Evolutionary conservation across 768 basidiomycete species (phyloP), one percentile per base, ranked within the genome.

Genomic region (Pholiota molesta): DNA sequence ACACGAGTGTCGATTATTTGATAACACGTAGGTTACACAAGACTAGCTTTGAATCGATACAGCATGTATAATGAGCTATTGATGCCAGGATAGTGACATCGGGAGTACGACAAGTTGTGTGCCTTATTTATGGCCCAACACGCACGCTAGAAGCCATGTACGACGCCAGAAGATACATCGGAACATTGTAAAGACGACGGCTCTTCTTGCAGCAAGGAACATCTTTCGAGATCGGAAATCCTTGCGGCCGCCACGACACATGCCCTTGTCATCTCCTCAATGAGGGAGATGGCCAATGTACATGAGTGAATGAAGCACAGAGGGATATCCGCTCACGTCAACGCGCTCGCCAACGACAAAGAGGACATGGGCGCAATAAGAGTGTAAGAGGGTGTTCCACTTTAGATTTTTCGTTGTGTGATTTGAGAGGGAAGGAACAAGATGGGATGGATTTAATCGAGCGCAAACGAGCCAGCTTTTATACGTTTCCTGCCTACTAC

Each of bases 181-280:
- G 47, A 4, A 21, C 28, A 21, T 26, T 49, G 47, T 19, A 49
- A 11, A 10, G 19, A 13, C 47, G 8, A 3, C 28, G 17, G 57
- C 28, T 40, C 35, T 55, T 23, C n/a, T 21, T 26, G 10, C 31
- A 37, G 33, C 45, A 13, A 14, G 23, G 17, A 11, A 47, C 47
- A 21, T 52, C 33, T 23, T 14, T 17, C 35, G 57, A 62, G 65
- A 73, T 71, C 73, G 73, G 72, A 72, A 74, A 74, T 73, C 74
- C 75, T 74, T 76, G 75, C 74, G 75, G 75, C 75, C 75, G 75
- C 75, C 75, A 76, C 73, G 72, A 75, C 75, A 57, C 72, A 72
- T 67, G 63, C 56, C 31, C 60, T 55, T 55, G 53, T 42, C 42
- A 31, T 60, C 57, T 62, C 61, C 59, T 61, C 37, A 13, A 37